Evolutionary conservation across 768 basidiomycete species (phyloP), one percentile per base, ranked within the genome.

Genomic region (Steccherinum ochraceum): DNA sequence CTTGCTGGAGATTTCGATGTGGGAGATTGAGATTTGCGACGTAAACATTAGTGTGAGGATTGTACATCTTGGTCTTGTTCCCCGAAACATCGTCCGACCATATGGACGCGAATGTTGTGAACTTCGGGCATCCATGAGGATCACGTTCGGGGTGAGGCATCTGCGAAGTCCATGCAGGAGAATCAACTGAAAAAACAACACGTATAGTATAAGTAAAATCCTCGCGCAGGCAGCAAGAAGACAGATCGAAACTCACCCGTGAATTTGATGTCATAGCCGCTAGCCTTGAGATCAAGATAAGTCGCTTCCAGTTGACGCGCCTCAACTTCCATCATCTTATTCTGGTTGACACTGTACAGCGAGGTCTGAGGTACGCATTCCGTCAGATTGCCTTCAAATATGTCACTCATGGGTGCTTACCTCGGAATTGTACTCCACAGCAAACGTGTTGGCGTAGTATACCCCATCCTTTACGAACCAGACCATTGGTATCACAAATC

Each of bases 31-130:
- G 51, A 40, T 73, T 67, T 1, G 59, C 65, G 20, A 72, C 56
- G 45, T 73, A 75, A 0, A 69, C 64, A 45, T 73, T 75, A 58
- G 61, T 67, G 47, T 77, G 75, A 45, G 74, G 72, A 53, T 75
- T 76, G 65, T 67, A 76, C 35, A 67, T 67, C 54, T 76, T 76
- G 3, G 67, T 69, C 10, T 61, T 54, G 51, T 76, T 75, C 7
- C 72, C 73, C 0, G 72, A 77, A 0, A 74, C 69, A 57, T 77
- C 71, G 48, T 77, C 73, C 4, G 41, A 39, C 52, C 52, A 40
- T 25, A 24, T 42, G 50, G 52, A 50, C 41, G 48, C 43, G 18
- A 13, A 23, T 12, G 49, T 23, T 12, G 46, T 49, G 42, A 52
- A 48, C 19, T 26, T 49, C 19, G 56, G 53, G 3, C 46, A 16